These are phyloP conservation scores for Neoboletus subvelutipes DNA, from an alignment of 768 basidiomycete species.

Conservation along the genomic window DNA sequence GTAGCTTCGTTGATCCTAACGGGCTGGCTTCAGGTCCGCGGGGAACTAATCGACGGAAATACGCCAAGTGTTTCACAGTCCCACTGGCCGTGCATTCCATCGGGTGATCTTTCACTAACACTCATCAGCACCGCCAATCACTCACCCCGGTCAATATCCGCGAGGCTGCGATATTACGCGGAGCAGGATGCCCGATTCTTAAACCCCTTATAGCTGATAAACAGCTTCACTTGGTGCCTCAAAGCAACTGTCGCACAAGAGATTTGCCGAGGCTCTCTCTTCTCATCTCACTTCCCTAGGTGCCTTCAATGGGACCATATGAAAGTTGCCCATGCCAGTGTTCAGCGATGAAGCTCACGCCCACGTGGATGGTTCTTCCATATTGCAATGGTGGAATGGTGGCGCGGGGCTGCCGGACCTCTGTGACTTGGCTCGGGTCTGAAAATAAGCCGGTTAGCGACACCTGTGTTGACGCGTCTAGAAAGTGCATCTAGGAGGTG, in stretches of 20 bases:
- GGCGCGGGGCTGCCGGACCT: background rate
- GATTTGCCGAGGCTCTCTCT: background rate
- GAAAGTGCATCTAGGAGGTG: background rate
- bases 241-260: background rate
- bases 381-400: background rate
- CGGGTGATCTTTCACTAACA: background rate
- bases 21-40: background rate
- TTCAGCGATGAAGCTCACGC: background rate
- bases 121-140: background rate
- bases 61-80: background rate
- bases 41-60: background rate
- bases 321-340: background rate
- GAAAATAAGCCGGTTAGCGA: background rate
- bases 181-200: background rate
- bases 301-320: background rate
- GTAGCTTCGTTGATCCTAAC: background rate
- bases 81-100: background rate
- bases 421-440: background rate
- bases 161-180: background rate
- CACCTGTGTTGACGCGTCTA: background rate
- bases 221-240: background rate
- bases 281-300: background rate
- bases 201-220: background rate
- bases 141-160: background rate
- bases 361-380: background rate